Conservation (phyloP, 75 land plant genomes). For the Azolla pinnata region DNA sequence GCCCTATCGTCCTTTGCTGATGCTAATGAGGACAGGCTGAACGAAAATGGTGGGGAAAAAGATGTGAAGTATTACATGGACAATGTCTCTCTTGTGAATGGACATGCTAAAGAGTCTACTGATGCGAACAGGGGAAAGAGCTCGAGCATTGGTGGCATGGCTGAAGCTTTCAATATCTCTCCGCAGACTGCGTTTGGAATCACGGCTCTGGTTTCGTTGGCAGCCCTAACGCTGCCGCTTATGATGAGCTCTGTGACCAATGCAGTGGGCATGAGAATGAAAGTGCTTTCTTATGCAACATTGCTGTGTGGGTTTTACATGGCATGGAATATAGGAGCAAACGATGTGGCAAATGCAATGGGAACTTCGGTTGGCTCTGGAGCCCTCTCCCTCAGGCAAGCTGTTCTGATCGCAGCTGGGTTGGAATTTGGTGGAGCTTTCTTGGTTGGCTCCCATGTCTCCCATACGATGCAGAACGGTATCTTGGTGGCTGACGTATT, state of each 20-base stretch:
- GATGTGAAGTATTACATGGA: slow-evolving; percentile 4
- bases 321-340: slow-evolving; percentile 99
- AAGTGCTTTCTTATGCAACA: slow-evolving; percentile 51
- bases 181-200: slow-evolving; percentile 61
- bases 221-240: slow-evolving; percentile 53
- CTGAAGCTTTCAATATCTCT: slow-evolving; percentile 80
- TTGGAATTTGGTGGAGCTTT: slow-evolving; percentile 88
- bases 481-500: slow-evolving; percentile 65
- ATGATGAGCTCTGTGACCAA: slow-evolving; percentile 46
- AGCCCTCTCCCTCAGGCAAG: slow-evolving; percentile 76
- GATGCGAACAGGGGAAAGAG: too few species aligned
- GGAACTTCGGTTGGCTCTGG: slow-evolving; percentile 98
- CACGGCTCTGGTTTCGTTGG: slow-evolving; percentile 46
- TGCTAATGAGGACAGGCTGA: slow-evolving; percentile 5
- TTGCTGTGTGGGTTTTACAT: slow-evolving; percentile 86
- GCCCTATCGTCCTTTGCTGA: slow-evolving; percentile 15
- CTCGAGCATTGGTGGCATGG: slow-evolving; percentile 48
- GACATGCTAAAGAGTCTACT: slow-evolving; percentile 2
- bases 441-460: slow-evolving; percentile 86
- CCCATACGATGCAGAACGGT: slow-evolving; percentile 96
- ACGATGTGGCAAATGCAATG: slow-evolving; percentile 99
- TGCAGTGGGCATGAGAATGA: slow-evolving; percentile 40
- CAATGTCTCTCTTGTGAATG: not conserved
- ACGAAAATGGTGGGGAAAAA: not conserved
- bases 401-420: slow-evolving; percentile 73